Conservation (phyloP, 2,329 filamentous ascomycete species). For the Hypoxylon sp. region DNA sequence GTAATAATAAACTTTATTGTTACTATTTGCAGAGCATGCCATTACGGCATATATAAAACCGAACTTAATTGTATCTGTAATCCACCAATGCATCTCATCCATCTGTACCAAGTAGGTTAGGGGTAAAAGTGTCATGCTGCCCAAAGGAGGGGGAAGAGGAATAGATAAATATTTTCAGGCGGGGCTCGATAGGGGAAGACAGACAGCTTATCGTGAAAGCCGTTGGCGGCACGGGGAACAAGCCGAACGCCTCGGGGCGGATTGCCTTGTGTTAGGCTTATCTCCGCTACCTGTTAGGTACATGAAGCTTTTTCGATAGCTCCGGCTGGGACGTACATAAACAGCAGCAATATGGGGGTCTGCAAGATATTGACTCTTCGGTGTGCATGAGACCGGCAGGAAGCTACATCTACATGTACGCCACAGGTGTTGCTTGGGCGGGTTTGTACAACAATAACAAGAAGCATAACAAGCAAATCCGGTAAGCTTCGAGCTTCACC, state of each 20-base stretch:
- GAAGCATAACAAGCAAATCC: slow-evolving; percentile 3
- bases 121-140: background rate
- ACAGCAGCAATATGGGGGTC: slow-evolving; percentile 20
- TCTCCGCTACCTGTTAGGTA: slow-evolving; percentile 19
- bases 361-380: slow-evolving; percentile 3
- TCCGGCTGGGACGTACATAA: slow-evolving; percentile 17
- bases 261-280: background rate
- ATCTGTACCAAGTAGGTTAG: background rate
- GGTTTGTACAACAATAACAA: slow-evolving; percentile 1
- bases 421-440: background rate
- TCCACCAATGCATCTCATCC: no score
- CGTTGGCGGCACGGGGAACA: slow-evolving; percentile 15
- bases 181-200: slow-evolving; percentile 11
- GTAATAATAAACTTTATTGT: no score
- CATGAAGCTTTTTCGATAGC: slow-evolving; percentile 28
- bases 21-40: no score
- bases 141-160: background rate
- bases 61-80: no score
- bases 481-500: slow-evolving; percentile 17
- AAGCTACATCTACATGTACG: no score
- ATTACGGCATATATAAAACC: no score
- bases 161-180: slow-evolving; percentile 1
- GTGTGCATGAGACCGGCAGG: slow-evolving; percentile 33
- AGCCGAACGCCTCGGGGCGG: background rate
- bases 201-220: slow-evolving; percentile 24